Evolutionary conservation across 169 alveolate species (phyloP).

Genomic region (Babesia caballi): DNA sequence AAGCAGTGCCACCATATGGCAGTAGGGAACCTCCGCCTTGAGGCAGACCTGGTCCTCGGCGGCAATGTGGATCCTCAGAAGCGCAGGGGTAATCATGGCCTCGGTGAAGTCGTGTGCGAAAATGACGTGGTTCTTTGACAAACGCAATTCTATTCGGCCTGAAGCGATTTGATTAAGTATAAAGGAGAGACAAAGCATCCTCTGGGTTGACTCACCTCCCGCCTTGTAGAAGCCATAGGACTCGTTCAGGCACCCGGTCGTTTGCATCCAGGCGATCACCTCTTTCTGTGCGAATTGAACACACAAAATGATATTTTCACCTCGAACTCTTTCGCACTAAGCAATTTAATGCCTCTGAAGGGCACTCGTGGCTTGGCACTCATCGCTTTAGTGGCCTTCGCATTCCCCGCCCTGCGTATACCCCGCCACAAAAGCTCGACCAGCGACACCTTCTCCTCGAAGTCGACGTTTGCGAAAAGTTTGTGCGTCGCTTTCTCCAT

Average conservation of each 20-base stretch:
- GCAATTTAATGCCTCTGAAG: slow-evolving; percentile 8
- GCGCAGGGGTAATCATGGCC: slow-evolving; percentile 17
- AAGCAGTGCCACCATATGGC: neutral
- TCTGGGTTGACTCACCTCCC: slow-evolving; percentile 1
- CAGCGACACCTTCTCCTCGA: slow-evolving; percentile 47
- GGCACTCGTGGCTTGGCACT: slow-evolving; percentile 3
- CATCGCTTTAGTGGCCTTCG: slow-evolving; percentile 22
- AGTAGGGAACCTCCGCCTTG: slow-evolving; percentile 38
- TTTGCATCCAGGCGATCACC: slow-evolving; percentile 5
- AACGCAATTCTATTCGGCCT: slow-evolving; percentile 4
- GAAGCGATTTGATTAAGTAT: neutral
- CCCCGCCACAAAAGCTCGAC: slow-evolving; percentile 55
- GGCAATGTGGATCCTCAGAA: slow-evolving; percentile 27
- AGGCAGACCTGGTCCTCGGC: slow-evolving; percentile 6
- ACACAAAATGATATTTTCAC: neutral
- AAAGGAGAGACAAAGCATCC: neutral
- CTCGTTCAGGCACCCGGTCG: slow-evolving; percentile 12
- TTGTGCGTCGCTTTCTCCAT: slow-evolving; percentile 2
- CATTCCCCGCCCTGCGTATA: slow-evolving; percentile 24
- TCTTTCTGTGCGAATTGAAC: neutral
- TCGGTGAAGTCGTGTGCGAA: slow-evolving; percentile 26
- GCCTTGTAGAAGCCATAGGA: slow-evolving; percentile 18
- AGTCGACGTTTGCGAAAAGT: slow-evolving; percentile 17
- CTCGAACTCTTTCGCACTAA: slow-evolving; percentile 34
- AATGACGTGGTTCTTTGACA: neutral